A percentile compares a stretch with the other conserved stretches of the same genome.
Conservation (phyloP, 2,329 filamentous ascomycete genomes). For the Colletotrichum truncatum region DNA sequence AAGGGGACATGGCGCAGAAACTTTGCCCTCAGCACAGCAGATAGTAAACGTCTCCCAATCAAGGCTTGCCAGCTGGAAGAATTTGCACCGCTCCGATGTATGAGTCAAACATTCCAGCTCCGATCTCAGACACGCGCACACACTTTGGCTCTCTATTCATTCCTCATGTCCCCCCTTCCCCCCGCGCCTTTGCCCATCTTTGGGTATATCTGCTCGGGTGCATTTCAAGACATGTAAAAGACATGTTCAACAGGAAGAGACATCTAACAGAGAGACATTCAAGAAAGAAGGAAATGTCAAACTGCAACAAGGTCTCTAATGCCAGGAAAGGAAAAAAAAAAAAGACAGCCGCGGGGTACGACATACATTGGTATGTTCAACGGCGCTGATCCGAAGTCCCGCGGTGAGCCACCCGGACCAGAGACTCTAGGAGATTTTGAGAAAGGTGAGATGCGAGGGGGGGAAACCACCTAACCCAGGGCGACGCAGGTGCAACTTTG, state of each 20-base stretch:
- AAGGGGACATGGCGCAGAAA: background rate
- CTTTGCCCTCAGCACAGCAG: background rate
- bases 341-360: slow-evolving; percentile 5
- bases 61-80: slow-evolving; percentile 1
- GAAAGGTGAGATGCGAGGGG: slow-evolving; percentile 7
- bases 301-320: background rate
- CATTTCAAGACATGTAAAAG: background rate
- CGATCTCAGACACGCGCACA: slow-evolving; percentile 12
- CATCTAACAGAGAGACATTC: background rate
- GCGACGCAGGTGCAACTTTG: background rate
- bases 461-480: background rate
- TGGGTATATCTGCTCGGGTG: background rate
- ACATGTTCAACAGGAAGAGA: slow-evolving; percentile 1
- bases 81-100: slow-evolving; percentile 2
- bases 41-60: background rate
- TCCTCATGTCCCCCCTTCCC: background rate
- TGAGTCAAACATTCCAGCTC: background rate
- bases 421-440: background rate
- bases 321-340: background rate
- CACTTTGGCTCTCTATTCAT: background rate
- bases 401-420: background rate
- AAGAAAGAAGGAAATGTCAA: slow-evolving; percentile 5
- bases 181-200: background rate
- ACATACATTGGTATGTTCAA: background rate
- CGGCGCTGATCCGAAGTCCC: slow-evolving; percentile 15